Conservation (phyloP, 129 eudicot species). For the Pseudognaphalium luteoalbum region DNA sequence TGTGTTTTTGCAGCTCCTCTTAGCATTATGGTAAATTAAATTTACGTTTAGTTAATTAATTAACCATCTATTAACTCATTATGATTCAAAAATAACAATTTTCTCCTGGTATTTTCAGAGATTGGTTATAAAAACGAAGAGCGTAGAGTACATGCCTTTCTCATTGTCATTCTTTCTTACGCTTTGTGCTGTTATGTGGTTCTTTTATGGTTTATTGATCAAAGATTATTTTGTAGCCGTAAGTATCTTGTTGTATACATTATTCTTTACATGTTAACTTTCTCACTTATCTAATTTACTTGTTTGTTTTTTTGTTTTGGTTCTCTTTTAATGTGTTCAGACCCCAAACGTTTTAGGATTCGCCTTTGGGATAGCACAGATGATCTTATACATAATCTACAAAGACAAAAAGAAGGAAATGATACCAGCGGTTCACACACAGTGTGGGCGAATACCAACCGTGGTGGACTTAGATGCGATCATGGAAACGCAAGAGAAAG, state of each 20-base stretch:
- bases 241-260: constrained; percentile 26
- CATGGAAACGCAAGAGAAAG: constrained; percentile 25
- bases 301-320: no score
- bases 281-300: not conserved
- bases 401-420: constrained; percentile 35
- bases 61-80: not conserved
- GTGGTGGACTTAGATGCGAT: constrained; percentile 21
- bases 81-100: not conserved
- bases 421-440: constrained; percentile 28
- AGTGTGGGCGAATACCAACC: not conserved
- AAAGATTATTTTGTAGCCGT: constrained; percentile 69
- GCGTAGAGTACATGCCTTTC: constrained; percentile 85
- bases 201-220: constrained; percentile 64
- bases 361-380: constrained; percentile 56
- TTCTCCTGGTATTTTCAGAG: constrained; percentile 41
- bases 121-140: constrained; percentile 61
- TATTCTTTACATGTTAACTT: not conserved
- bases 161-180: constrained; percentile 64
- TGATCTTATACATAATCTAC: constrained; percentile 55
- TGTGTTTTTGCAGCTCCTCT: constrained; percentile 84
- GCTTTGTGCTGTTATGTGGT: constrained; percentile 67
- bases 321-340: constrained; percentile 30
- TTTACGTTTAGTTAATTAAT: not conserved
- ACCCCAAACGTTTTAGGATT: constrained; percentile 69
- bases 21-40: constrained; percentile 60